These are phyloP conservation scores for Eucalyptus camaldulensis DNA, from an alignment of 345 rosid genomes.

Conservation along the genomic window DNA sequence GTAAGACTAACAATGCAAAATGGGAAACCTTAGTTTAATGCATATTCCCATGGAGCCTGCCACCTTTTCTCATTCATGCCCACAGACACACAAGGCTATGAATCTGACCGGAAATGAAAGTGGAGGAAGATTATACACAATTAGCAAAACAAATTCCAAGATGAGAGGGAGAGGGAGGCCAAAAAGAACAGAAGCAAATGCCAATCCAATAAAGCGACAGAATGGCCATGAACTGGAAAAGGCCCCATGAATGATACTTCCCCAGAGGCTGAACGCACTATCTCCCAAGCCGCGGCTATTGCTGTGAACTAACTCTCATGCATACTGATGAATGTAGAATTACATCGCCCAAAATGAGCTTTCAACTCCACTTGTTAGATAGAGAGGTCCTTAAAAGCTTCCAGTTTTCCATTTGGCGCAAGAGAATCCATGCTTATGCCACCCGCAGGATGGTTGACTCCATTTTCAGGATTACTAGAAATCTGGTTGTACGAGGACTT, in stretches of 20 bases:
- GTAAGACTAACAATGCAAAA: neutral
- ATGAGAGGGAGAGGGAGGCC: neutral
- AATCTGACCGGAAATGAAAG: neutral
- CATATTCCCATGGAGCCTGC: neutral
- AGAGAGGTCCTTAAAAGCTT: constrained; percentile 45
- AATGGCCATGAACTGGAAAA: neutral
- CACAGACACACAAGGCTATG: neutral
- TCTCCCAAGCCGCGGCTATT: neutral
- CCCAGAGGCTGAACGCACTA: neutral
- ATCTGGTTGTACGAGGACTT: constrained; percentile 31
- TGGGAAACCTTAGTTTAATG: neutral
- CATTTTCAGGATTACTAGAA: constrained; percentile 35
- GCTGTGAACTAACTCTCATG: neutral
- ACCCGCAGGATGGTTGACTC: constrained; percentile 26
- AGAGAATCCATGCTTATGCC: constrained; percentile 19
- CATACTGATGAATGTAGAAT: neutral
- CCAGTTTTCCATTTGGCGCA: constrained; percentile 63
- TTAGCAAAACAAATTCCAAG: constrained; percentile 23
- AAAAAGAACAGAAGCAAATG: neutral
- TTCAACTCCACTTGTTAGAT: constrained; percentile 3
- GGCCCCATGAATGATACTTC: neutral
- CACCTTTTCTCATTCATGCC: neutral
- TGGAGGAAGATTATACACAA: constrained; percentile 33
- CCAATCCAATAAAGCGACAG: neutral
- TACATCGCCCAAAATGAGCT: neutral